Evolutionary conservation across 1,139 yeast species (phyloP).

Genomic region (Protomyces pachydermus): DNA sequence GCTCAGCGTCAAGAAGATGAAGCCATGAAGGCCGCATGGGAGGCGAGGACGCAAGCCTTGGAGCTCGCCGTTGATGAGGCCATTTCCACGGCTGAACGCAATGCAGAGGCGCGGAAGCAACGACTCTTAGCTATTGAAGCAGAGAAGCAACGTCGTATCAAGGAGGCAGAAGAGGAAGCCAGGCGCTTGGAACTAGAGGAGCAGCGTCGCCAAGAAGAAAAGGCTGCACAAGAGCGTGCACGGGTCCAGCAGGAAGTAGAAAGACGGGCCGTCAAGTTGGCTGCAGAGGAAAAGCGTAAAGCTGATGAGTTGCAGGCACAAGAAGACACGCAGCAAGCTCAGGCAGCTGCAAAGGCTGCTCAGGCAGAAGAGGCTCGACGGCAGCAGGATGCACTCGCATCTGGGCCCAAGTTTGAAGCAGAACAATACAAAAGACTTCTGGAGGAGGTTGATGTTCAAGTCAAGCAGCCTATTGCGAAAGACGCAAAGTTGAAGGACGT

Average conservation of each 20-base stretch:
- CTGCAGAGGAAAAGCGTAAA: conserved; percentile 1
- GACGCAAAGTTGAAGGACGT: conserved; percentile 45
- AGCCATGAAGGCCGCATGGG: neutral
- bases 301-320: conserved; percentile 11
- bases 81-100: conserved; percentile 1
- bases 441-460: conserved; percentile 49
- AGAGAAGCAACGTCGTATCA: neutral
- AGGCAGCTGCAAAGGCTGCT: conserved; percentile 29
- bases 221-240: conserved; percentile 12
- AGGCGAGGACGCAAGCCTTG: neutral
- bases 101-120: conserved; percentile 1
- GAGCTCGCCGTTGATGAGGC: conserved; percentile 1
- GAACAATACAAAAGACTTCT: conserved; percentile 38
- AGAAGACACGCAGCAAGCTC: conserved; percentile 30
- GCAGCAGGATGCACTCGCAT: conserved; percentile 34
- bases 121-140: neutral
- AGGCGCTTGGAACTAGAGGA: conserved; percentile 11
- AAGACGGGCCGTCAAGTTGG: conserved; percentile 13
- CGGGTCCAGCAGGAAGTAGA: conserved; percentile 1
- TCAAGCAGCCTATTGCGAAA: conserved; percentile 42
- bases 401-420: conserved; percentile 33
- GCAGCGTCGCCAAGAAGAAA: conserved; percentile 8
- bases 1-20: conserved; percentile 12
- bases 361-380: conserved; percentile 33
- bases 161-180: conserved; percentile 17